Evolutionary conservation across 371 early-diverging fungal genomes (phyloP).

Genomic region (Umbelopsis sp.): DNA sequence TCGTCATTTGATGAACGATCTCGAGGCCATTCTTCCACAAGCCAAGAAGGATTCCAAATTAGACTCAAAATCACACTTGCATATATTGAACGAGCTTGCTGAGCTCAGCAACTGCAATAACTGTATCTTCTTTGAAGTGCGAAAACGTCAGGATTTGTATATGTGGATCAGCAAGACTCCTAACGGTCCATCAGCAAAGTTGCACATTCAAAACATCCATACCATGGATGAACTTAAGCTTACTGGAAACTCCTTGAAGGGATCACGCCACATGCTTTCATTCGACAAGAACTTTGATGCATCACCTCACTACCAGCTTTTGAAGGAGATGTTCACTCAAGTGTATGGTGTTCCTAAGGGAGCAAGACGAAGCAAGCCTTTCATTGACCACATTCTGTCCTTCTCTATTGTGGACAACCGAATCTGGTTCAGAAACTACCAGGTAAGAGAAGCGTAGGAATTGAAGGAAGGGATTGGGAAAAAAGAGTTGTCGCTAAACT

Average conservation of each 20-base stretch:
- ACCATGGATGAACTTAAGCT: slow-evolving; percentile 98
- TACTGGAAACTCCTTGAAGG: slow-evolving; percentile 97
- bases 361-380: slow-evolving; percentile 91
- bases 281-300: slow-evolving; percentile 92
- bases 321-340: slow-evolving; percentile 91
- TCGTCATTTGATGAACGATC: slow-evolving; percentile 90
- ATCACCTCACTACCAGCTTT: slow-evolving; percentile 77
- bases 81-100: slow-evolving; percentile 92
- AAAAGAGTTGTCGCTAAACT: background rate
- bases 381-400: slow-evolving; percentile 91
- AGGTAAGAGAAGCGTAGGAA: slow-evolving; percentile 57
- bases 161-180: slow-evolving; percentile 96
- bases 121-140: slow-evolving; percentile 92
- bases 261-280: slow-evolving; percentile 92
- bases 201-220: slow-evolving; percentile 95
- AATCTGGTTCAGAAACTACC: slow-evolving; percentile 97
- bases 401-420: slow-evolving; percentile 90
- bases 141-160: slow-evolving; percentile 92
- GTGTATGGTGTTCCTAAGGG: slow-evolving; percentile 90
- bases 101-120: slow-evolving; percentile 98
- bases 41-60: slow-evolving; percentile 93
- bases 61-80: slow-evolving; percentile 88
- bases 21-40: slow-evolving; percentile 88
- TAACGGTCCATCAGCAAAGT: slow-evolving; percentile 94
- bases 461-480: background rate